phyloP scores from a whole-genome alignment of 2,329 filamentous ascomycete genomes.

The Phialemoniopsis sp. region DNA sequence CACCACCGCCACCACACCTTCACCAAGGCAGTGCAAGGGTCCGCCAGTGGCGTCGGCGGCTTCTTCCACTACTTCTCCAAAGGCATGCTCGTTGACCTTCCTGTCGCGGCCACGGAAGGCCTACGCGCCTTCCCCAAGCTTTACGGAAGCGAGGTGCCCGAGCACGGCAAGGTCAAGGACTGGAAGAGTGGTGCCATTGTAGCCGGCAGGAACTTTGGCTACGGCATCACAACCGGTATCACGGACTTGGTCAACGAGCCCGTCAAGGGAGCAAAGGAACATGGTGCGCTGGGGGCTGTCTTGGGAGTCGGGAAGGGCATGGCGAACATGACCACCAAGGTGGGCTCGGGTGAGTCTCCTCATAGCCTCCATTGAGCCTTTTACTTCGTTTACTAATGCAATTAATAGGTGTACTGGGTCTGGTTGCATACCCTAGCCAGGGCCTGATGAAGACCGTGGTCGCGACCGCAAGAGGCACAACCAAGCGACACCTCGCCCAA shows the following conservation, averaged over 20 bases:
- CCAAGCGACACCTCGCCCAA: no score
- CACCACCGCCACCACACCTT: neutral
- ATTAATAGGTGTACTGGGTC: neutral
- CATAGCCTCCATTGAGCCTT: neutral
- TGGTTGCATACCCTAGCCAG: neutral
- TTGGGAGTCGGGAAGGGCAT: neutral
- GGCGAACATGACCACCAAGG: neutral
- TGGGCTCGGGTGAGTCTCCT: neutral
- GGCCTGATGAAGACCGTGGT: no score
- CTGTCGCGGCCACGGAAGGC: conserved; percentile 44
- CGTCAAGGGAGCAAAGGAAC: neutral
- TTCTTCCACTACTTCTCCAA: conserved; percentile 23
- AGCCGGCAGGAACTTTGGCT: neutral
- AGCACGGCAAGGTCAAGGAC: neutral
- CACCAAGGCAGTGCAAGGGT: conserved; percentile 5
- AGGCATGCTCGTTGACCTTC: conserved; percentile 39
- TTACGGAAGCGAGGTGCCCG: conserved; percentile 51
- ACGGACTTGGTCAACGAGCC: neutral
- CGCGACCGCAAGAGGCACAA: no score
- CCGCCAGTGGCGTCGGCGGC: conserved; percentile 20
- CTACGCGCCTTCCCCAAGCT: conserved; percentile 48
- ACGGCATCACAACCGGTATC: neutral
- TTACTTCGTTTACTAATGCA: neutral
- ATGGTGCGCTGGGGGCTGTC: neutral
- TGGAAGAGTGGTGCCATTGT: neutral